Conservation (phyloP, 2,329 filamentous ascomycete genomes). For the Claviceps sp. region DNA sequence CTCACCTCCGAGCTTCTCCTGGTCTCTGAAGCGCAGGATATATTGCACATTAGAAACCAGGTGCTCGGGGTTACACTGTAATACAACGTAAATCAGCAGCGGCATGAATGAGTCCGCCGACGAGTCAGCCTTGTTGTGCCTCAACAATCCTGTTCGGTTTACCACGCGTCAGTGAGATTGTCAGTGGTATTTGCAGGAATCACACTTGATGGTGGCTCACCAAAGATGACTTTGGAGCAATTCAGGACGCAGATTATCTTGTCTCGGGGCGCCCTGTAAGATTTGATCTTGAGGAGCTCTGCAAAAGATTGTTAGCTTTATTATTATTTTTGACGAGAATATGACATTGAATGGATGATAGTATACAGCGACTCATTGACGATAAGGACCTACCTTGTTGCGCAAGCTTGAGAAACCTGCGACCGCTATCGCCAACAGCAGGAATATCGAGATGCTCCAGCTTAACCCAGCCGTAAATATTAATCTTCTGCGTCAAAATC, state of each 20-base stretch:
- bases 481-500: slow-evolving; percentile 89
- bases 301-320: slow-evolving; percentile 2
- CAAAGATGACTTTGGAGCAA: slow-evolving; percentile 98
- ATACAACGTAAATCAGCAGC: slow-evolving; percentile 85
- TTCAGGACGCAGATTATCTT: slow-evolving; percentile 98
- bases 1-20: slow-evolving; percentile 94
- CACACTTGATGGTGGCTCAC: slow-evolving; percentile 28
- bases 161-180: neutral
- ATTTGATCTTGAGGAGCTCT: slow-evolving; percentile 93
- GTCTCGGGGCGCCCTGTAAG: slow-evolving; percentile 89
- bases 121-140: slow-evolving; percentile 84
- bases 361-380: neutral
- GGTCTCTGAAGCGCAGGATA: slow-evolving; percentile 90
- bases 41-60: slow-evolving; percentile 97
- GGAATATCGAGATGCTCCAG: slow-evolving; percentile 92
- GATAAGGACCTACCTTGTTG: slow-evolving; percentile 53
- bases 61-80: slow-evolving; percentile 89
- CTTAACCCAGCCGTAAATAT: slow-evolving; percentile 89
- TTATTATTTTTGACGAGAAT: neutral
- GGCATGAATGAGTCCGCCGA: slow-evolving; percentile 95
- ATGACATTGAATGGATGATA: neutral
- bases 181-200: neutral
- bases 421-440: slow-evolving; percentile 70
- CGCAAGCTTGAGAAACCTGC: slow-evolving; percentile 75
- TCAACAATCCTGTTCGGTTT: slow-evolving; percentile 59